Conservation (phyloP, 2,329 filamentous ascomycete species). For the Phaeosphaeriaceae sp. region DNA sequence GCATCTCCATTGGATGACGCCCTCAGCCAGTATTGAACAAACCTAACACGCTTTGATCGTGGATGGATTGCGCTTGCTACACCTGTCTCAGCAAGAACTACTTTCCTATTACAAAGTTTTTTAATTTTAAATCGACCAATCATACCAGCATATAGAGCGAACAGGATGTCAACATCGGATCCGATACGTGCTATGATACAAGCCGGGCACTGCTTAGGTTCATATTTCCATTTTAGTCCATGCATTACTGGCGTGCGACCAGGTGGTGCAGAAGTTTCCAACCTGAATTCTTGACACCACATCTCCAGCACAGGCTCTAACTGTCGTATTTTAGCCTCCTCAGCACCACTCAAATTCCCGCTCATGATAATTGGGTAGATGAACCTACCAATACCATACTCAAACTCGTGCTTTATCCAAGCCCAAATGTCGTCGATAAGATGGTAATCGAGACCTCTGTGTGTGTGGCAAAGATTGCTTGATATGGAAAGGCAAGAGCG, state of each 20-base stretch:
- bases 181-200: conserved; percentile 42
- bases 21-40: conserved; percentile 34
- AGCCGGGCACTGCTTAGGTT: conserved; percentile 32
- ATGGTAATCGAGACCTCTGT: conserved; percentile 28
- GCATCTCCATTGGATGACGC: conserved; percentile 10
- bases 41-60: conserved; percentile 28
- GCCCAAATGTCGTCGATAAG: conserved; percentile 31
- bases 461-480: conserved; percentile 27
- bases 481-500: conserved; percentile 18
- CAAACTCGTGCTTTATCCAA: conserved; percentile 32
- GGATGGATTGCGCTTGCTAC: conserved; percentile 12
- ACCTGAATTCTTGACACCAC: conserved; percentile 27
- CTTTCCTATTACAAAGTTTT: conserved; percentile 2
- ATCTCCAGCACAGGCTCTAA: conserved; percentile 39
- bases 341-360: conserved; percentile 13
- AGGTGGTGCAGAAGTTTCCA: conserved; percentile 18
- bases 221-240: conserved; percentile 26
- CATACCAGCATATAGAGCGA: conserved; percentile 36
- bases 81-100: conserved; percentile 4
- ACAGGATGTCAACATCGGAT: conserved; percentile 25
- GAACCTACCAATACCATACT: conserved; percentile 29
- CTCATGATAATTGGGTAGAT: conserved; percentile 34
- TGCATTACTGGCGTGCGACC: conserved; percentile 21
- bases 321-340: conserved; percentile 27
- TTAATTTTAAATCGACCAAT: conserved; percentile 20